Percentiles rank a stretch among this genome's conserved stretches.
Conservation (phyloP, 2,329 filamentous ascomycete species). For the Penicillium psychrosexuale region DNA sequence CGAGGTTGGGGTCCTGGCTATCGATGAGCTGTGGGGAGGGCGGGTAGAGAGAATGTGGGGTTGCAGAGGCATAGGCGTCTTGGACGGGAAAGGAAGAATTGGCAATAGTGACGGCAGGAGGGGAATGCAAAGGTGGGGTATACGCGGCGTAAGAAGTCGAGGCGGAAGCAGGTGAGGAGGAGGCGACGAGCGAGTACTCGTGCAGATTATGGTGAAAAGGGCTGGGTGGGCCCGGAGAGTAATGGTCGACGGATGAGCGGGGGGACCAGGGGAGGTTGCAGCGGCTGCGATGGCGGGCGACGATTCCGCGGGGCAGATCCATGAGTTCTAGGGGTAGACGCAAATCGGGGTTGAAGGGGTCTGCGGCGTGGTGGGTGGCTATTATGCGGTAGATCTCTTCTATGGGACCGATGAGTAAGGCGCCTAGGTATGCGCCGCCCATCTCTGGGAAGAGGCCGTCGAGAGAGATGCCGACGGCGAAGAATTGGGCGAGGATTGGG, state of each 20-base stretch:
- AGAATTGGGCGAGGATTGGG: conserved; percentile 85
- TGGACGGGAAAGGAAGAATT: conserved; percentile 38
- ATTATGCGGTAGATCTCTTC: conserved; percentile 81
- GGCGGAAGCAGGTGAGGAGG: conserved; percentile 39
- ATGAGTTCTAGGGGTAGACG: conserved; percentile 65
- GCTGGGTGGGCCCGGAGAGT: conserved; percentile 37
- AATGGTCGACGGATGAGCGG: conserved; percentile 37
- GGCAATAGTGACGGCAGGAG: conserved; percentile 37
- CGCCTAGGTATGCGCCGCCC: conserved; percentile 82
- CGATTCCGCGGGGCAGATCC: conserved; percentile 68
- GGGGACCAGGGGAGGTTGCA: conserved; percentile 67
- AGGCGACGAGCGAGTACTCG: conserved; percentile 32
- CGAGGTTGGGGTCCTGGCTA: conserved; percentile 29
- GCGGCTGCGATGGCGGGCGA: conserved; percentile 64
- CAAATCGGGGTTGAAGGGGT: conserved; percentile 55
- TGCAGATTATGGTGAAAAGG: conserved; percentile 33
- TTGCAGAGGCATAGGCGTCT: conserved; percentile 33
- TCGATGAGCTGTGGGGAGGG: conserved; percentile 38
- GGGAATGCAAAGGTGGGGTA: conserved; percentile 42
- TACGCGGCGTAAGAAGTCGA: conserved; percentile 40
- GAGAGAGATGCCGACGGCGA: conserved; percentile 80
- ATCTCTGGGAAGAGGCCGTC: conserved; percentile 91
- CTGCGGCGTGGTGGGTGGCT: conserved; percentile 63
- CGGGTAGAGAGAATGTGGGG: conserved; percentile 35
- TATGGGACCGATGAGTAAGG: conserved; percentile 73